Evolutionary conservation across 371 early-diverging fungal species (phyloP), one percentile per base, ranked within the genome.

Genomic region (Mortierella sp.): DNA sequence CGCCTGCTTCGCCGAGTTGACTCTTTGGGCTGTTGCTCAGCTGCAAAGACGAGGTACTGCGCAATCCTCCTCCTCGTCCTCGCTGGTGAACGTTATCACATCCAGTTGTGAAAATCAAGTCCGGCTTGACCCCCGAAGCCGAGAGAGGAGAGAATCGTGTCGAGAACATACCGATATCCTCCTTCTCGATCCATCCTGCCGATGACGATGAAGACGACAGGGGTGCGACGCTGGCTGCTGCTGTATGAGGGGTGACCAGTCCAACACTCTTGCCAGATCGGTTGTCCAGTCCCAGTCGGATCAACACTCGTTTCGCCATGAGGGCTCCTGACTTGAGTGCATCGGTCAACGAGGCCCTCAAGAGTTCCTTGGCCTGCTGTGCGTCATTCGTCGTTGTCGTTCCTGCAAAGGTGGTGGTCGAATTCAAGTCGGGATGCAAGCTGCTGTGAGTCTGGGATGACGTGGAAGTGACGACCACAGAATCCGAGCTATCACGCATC

Each of bases 91-190:
- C 26, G 68, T 50, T 22, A 45, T 24, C 24, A 50, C 31, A 39
- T 24, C 45, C 31, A 7, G 68, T 68, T 16, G 68, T 50, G 1
- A 37, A 37, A 34, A 58, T 58, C 58, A 58, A 34, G 37, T 58
- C 58, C 22, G 19, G 34, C 34, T 58, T 58, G 9, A 34, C 37
- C 34, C 58, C 58, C 34, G 58, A 58, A 1, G 34, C 58, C 31
- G 58, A 34, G 19, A 68, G 39, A 16, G 68, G 68, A 14, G 37
- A 16, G 52, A 67, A 67, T 29, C 39, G 39, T 13, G 50, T 68
- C 40, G 68, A 68, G 13, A 68, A 14, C 68, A 68, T 68, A n/a
- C 37, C 31, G 8, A 13, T 26, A n/a, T 48, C 67, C 31, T 37
- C 48, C 37, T 66, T 66, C 34, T 66, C 47, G 9, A 47, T 29